These are phyloP conservation scores for Sarcocystis neurona DNA, from an alignment of 169 alveolate species.

Conservation along the genomic window DNA sequence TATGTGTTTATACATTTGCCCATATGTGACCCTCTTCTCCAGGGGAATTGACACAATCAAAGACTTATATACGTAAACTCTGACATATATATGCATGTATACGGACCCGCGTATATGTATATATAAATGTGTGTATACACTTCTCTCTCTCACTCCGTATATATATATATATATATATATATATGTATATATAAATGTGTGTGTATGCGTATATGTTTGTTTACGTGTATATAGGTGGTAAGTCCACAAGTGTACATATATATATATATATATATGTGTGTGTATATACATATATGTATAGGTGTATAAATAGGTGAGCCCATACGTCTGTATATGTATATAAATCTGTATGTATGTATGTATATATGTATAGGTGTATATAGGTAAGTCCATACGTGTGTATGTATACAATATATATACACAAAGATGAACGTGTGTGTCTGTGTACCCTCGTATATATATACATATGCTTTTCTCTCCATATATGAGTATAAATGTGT, in stretches of 20 bases:
- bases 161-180: no score
- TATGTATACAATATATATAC: no score
- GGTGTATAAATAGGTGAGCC: no score
- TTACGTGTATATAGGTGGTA: not conserved
- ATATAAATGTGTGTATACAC: not conserved
- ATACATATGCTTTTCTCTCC: not conserved
- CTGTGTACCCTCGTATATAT: not conserved
- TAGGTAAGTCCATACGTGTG: no score
- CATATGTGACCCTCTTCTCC: no score
- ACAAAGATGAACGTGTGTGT: no score
- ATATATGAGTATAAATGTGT: not conserved
- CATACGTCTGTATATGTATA: not conserved
- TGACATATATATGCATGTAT: not conserved
- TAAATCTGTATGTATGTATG: not conserved
- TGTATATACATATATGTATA: no score
- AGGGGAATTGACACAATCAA: no score
- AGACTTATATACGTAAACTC: no score
- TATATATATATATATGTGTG: not conserved
- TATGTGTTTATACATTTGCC: no score
- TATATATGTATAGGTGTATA: not conserved
- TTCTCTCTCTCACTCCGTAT: no score
- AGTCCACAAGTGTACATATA: not conserved
- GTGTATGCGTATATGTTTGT: not conserved
- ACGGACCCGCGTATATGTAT: not conserved
- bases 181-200: not conserved